Percentiles rank a stretch among this genome's conserved stretches.
Evolutionary conservation across 176 grass and related monocot species (phyloP).

Genomic region (Triticum timopheevii): DNA sequence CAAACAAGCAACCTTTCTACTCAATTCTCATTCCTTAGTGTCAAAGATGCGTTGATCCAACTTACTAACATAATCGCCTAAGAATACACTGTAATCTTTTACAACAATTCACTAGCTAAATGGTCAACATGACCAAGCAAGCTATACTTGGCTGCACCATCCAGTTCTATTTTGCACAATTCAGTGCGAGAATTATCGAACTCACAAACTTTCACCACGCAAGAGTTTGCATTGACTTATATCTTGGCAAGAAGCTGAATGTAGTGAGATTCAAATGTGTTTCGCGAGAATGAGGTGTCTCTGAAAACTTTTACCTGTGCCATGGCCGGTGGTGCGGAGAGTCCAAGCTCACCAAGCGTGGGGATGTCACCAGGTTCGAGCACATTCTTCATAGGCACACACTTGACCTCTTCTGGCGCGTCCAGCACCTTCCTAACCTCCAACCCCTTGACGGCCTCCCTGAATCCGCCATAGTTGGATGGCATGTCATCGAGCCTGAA

Average conservation of each 20-base stretch:
- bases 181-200: not conserved
- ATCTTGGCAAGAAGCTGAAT: not conserved
- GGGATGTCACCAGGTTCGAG: slow-evolving; percentile 86
- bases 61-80: not conserved
- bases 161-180: not conserved
- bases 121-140: not conserved
- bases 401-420: slow-evolving; percentile 71
- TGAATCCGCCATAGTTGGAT: slow-evolving; percentile 68
- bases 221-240: not conserved
- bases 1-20: not conserved
- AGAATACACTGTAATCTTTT: not conserved
- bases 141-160: not conserved
- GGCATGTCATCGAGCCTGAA: slow-evolving; percentile 74
- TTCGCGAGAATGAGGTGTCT: not conserved
- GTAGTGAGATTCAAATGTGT: not conserved
- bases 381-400: slow-evolving; percentile 69
- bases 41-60: not conserved
- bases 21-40: not conserved
- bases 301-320: slow-evolving; percentile 44
- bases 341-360: slow-evolving; percentile 68
- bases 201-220: not conserved
- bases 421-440: slow-evolving; percentile 64
- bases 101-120: not conserved
- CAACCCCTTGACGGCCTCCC: slow-evolving; percentile 66
- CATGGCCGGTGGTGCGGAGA: slow-evolving; percentile 43